Conservation (phyloP, 2,329 filamentous ascomycete species). For the Trichothecium roseum region DNA sequence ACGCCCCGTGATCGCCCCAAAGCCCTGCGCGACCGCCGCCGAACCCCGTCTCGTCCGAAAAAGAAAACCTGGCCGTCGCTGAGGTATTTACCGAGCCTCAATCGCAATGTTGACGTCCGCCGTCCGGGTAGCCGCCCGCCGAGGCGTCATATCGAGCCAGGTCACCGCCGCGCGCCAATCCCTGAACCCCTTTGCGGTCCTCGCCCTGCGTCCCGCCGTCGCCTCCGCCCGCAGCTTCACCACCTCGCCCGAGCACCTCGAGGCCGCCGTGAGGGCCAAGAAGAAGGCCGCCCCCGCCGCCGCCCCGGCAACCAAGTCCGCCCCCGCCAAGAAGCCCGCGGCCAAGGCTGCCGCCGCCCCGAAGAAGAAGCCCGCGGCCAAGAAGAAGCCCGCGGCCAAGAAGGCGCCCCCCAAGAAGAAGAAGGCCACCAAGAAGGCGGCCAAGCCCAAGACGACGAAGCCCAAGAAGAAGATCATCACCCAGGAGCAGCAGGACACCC, state of each 20-base stretch:
- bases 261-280: slow-evolving; percentile 13
- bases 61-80: too few species aligned
- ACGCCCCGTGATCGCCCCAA: too few species aligned
- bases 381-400: slow-evolving; percentile 13
- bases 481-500: slow-evolving; percentile 27
- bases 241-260: slow-evolving; percentile 15
- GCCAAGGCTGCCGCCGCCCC: slow-evolving; percentile 11
- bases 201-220: slow-evolving; percentile 8
- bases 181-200: slow-evolving; percentile 12
- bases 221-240: slow-evolving; percentile 20
- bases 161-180: slow-evolving; percentile 8
- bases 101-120: slow-evolving; percentile 30
- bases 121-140: slow-evolving; percentile 26
- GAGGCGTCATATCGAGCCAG: slow-evolving; percentile 15
- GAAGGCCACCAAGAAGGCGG: slow-evolving; percentile 16
- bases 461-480: slow-evolving; percentile 19
- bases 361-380: slow-evolving; percentile 10
- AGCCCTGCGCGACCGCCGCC: too few species aligned
- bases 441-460: slow-evolving; percentile 10
- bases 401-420: slow-evolving; percentile 18
- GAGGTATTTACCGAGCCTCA: too few species aligned
- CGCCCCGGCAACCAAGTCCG: too few species aligned
- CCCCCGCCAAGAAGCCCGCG: slow-evolving; percentile 7
- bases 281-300: slow-evolving; percentile 5
- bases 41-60: too few species aligned